Base-by-base conservation (phyloP, 73 alveolate species). In the Paramecium tetraurelia region DNA sequence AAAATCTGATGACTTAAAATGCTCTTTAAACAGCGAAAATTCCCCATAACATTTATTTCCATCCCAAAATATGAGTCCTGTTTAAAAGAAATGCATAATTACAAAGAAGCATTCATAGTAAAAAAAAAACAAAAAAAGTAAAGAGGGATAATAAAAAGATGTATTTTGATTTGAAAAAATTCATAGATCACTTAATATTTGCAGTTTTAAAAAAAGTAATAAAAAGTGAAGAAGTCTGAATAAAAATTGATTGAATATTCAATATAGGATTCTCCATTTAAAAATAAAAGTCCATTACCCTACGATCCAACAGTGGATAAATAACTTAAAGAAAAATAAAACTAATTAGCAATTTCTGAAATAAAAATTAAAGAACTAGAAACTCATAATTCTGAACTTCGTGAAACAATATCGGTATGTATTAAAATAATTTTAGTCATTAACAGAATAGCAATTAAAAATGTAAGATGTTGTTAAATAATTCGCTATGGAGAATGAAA, bases 241-340 rank as follows among this genome's bases (percentile, higher is more conserved):
- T 38, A 72, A 38, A 72, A 72, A 72, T 36, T 40, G 9, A 72
- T 36, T 36, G 86, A 72, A 14, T 72, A 72, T 38, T 36, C 57
- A 20, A 72, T 72, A 6, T 72, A 72, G n/a, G 86, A 72, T 36
- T 72, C 86, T 21, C 86, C 86, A 16, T 72, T 72, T 72, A 72
- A 72, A n/a, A 36, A 72, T 12, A 36, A 72, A 72, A 72, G 86
- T 12, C 57, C 59, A 35, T 9, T 72, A 21, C 86, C 86, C 3
- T 14, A 40, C 11, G 59, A 72, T 72, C 59, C 90, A 41, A 16
- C 6, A 20, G 7, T 22, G 31, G 90, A 80, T 5, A 40, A 80
- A 46, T 24, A 80, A 22, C 21, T 80, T 3, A 80, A 80, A 63
- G 90, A 80, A 43, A 41, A 41, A 80, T 20, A 44, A 48, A 80